Evolutionary conservation across 139 green algal species (phyloP), one percentile per base, ranked within the genome.

Genomic region (Coelastrella sp.): DNA sequence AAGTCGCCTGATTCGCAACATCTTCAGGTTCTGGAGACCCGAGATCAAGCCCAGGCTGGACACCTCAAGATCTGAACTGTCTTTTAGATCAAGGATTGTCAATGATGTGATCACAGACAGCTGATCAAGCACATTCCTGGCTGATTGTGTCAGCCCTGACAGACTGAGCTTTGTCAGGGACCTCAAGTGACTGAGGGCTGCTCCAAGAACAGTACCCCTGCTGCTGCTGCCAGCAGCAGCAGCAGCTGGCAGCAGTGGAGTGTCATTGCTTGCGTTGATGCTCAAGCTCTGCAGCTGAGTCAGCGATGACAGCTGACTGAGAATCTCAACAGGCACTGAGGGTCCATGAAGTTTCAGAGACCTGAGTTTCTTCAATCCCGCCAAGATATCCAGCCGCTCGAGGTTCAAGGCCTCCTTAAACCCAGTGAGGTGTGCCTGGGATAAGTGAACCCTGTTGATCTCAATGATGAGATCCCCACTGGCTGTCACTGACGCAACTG

Each of bases 201-300:
- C 11, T 38, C 72, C 72, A 19, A 81, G 51, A 30, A 81, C 51
- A 32, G 74, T 81, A 43, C 74, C 60, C 34, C 74, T 81, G 74
- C 35, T 51, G 69, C 69, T 43, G 69, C 69, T 37, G 67, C 38
- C 13, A 37, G 19, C 35, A 53, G 11, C 11, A 23, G 67, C 51
- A 19, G 74, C 51, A 35, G 51, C 51, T 19, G 21, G 43, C 30
- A 51, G 5, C 32, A 51, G 8, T 2, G 51, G 74, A 15, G 69
- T 9, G 41, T 68, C 51, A n/a, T 34, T 63, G 4, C 48, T 30
- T 21, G 74, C 34, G 27, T 35, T 40, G 11, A 81, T 4, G 7
- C 48, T 43, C 34, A 81, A 30, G 23, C n/a, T 40, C 8, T 51
- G 50, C 34, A 81, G 74, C 74, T 81, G 74, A 7, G 32, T 69